Base-by-base conservation (phyloP, 345 rosid genomes). In the Populus pruinosa region DNA sequence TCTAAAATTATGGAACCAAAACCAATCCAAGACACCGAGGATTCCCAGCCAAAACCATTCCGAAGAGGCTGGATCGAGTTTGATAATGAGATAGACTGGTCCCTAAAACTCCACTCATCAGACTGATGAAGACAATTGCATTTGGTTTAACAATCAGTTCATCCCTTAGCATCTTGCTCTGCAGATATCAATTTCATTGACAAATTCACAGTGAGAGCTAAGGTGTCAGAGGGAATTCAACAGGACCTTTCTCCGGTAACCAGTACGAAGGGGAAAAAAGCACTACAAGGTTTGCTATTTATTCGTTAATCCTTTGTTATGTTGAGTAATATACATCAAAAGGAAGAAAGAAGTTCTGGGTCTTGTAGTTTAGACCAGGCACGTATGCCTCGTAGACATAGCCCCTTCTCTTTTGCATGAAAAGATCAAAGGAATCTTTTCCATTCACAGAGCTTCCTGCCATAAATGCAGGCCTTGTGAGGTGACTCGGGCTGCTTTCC, bases 401-500 rank as follows among this genome's bases (percentile, higher is more conserved):
- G 36, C 65, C 17, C 11, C 21, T 1, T 7, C 5, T 29, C 18
- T 39, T 55, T 10, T 21, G 18, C 27, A 53, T 8, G 64, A 8
- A 53, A 25, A 27, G 43, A 5, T 31, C 9, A 35, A 36, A 7
- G 69, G 47, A 59, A 56, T 70, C 47, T 70, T 44, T 69, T 70
- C 10, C 68, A 6, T 39, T 27, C 38, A 36, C 25, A 55, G 55
- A 55, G 79, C 66, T 53, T 16, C 14, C 27, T 21, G 7, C 47
- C 66, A 23, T 71, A 11, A 64, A 47, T 23, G 76, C 2, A 33
- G 80, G 55, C 65, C 65, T 65, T 64, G 72, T 17, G 80, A 71
- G 71, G 66, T 53, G 53, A 61, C 49, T 63, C 63, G 0, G 21
- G 18, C 25, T 77, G 29, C 64, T 23, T 62, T 44, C 49, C 39